A percentile compares a stretch with the other conserved stretches of the same genome.
Conservation (phyloP, 345 rosid genomes). For the Excoecaria agallocha region DNA sequence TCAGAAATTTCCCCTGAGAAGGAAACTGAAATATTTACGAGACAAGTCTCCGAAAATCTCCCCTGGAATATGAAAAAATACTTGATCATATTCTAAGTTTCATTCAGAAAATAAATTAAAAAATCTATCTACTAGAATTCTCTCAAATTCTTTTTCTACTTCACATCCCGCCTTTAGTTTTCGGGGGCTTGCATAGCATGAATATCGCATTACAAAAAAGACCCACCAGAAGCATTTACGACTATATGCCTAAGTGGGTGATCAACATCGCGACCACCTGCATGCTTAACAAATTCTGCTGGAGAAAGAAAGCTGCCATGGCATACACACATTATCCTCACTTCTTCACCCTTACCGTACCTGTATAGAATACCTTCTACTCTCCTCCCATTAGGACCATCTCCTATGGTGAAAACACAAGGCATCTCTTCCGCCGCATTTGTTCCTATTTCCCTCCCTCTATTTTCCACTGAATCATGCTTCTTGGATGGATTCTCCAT, state of each 20-base stretch:
- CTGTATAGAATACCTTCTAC: constrained; percentile 79
- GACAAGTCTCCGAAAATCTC: background rate
- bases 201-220: constrained; percentile 25
- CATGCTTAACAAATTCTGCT: constrained; percentile 80
- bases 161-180: constrained; percentile 15
- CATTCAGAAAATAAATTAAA: constrained; percentile 2
- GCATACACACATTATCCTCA: constrained; percentile 82
- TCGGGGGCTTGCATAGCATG: constrained; percentile 1
- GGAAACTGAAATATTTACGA: background rate
- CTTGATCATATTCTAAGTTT: constrained; percentile 11
- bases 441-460: constrained; percentile 31
- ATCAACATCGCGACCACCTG: constrained; percentile 64
- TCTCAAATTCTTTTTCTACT: constrained; percentile 3
- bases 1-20: no score
- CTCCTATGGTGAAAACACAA: constrained; percentile 69
- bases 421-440: constrained; percentile 80
- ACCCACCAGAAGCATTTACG: constrained; percentile 50
- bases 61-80: background rate
- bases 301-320: constrained; percentile 84
- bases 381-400: constrained; percentile 70
- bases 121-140: constrained; percentile 18
- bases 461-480: constrained; percentile 30
- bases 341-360: constrained; percentile 71
- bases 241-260: constrained; percentile 82
- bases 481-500: constrained; percentile 30